phyloP scores from a whole-genome alignment of 305 asterid genomes.

The Fraxinus sp. region DNA sequence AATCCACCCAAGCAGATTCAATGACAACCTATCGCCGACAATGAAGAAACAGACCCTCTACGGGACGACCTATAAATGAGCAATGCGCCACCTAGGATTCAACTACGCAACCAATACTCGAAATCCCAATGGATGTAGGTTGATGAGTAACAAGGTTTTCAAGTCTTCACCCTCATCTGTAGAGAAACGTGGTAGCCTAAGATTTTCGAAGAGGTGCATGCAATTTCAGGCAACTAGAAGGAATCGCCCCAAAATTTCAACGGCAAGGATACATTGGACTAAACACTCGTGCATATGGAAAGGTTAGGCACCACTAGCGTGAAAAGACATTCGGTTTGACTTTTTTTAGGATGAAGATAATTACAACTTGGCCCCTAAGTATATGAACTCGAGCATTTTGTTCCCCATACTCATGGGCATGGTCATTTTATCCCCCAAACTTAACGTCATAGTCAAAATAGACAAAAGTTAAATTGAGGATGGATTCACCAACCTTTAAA shows the following conservation, averaged over 20 bases:
- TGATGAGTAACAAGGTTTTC: background rate
- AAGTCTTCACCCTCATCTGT: background rate
- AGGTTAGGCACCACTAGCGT: background rate
- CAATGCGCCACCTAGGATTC: background rate
- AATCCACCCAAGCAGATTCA: background rate
- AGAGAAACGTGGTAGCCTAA: background rate
- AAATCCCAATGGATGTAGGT: background rate
- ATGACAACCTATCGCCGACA: background rate
- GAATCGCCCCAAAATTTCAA: background rate
- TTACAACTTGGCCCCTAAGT: background rate
- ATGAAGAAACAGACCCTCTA: background rate
- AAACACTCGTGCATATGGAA: background rate
- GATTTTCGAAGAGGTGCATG: background rate
- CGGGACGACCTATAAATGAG: background rate
- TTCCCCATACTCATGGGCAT: background rate
- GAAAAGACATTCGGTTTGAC: background rate
- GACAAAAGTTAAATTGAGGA: background rate
- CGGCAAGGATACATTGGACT: background rate
- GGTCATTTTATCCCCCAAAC: background rate
- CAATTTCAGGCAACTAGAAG: background rate
- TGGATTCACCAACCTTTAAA: background rate
- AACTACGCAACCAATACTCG: background rate
- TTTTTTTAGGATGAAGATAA: background rate
- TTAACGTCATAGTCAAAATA: background rate
- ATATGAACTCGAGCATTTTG: background rate